phyloP scores from a whole-genome alignment of 441 rosid genomes.

The Aquilaria agallochum region DNA sequence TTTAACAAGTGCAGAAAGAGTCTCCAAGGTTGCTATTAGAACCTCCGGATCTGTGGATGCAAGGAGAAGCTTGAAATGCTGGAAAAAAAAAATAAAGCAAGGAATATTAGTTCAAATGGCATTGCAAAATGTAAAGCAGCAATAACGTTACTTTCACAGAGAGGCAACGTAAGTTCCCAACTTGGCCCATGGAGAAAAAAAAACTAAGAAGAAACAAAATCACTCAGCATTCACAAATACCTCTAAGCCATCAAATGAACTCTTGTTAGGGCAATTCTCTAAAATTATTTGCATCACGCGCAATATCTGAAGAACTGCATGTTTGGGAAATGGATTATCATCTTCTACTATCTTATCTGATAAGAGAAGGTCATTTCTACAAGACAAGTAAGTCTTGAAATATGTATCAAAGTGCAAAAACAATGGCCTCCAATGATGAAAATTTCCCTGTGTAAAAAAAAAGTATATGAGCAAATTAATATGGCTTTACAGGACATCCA shows the following conservation, averaged over 20 bases:
- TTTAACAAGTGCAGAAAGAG: slow-evolving; percentile 85
- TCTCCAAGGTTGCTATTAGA: slow-evolving; percentile 86
- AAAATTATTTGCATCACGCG: slow-evolving; percentile 88
- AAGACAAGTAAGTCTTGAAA: slow-evolving; percentile 75
- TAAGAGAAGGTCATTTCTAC: slow-evolving; percentile 81
- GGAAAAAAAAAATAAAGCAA: slow-evolving; percentile 26
- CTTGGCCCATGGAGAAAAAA: not conserved
- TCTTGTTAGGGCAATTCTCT: slow-evolving; percentile 93
- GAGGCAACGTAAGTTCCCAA: slow-evolving; percentile 1
- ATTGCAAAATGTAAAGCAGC: not conserved
- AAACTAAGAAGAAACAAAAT: slow-evolving; percentile 2
- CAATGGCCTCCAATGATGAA: slow-evolving; percentile 98
- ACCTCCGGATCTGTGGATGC: slow-evolving; percentile 97
- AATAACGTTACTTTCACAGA: not conserved
- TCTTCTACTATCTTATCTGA: slow-evolving; percentile 71
- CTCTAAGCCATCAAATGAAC: slow-evolving; percentile 95
- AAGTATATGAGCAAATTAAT: slow-evolving; percentile 23
- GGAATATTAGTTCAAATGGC: slow-evolving; percentile 18
- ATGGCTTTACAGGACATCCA: slow-evolving; percentile 1
- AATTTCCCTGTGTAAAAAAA: slow-evolving; percentile 75
- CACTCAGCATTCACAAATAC: slow-evolving; percentile 34
- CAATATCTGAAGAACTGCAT: slow-evolving; percentile 79
- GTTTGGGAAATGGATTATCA: slow-evolving; percentile 77
- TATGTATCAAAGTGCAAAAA: slow-evolving; percentile 93
- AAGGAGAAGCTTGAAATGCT: slow-evolving; percentile 95